These are phyloP conservation scores for Paramecium bursaria DNA, from an alignment of 73 alveolate species.

Conservation along the genomic window DNA sequence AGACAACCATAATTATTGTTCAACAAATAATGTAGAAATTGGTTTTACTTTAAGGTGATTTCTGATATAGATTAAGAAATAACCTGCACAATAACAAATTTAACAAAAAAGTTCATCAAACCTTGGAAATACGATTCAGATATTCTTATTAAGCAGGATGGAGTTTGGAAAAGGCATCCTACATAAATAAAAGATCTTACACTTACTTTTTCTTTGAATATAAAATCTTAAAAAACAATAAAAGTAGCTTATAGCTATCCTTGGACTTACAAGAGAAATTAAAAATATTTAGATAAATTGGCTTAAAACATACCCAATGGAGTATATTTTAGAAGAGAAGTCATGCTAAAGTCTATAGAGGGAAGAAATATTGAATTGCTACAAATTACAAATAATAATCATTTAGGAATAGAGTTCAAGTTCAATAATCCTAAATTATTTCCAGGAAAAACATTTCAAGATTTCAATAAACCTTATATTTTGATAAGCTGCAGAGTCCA, in stretches of 20 bases:
- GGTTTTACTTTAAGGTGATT: constrained; percentile 29
- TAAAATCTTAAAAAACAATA: background rate
- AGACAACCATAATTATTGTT: constrained; percentile 16
- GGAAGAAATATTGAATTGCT: constrained; percentile 81
- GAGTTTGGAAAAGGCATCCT: constrained; percentile 20
- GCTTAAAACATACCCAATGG: background rate
- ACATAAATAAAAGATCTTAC: constrained; percentile 13
- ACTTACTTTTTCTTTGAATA: constrained; percentile 5
- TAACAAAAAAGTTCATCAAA: constrained; percentile 5
- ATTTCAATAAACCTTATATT: constrained; percentile 60
- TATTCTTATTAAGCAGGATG: background rate
- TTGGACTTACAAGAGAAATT: constrained; percentile 32
- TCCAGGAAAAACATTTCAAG: constrained; percentile 50
- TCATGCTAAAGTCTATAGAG: constrained; percentile 76
- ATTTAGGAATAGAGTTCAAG: constrained; percentile 57
- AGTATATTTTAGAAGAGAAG: constrained; percentile 78
- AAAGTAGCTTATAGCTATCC: constrained; percentile 18
- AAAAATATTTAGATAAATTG: constrained; percentile 2
- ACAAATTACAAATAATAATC: constrained; percentile 78
- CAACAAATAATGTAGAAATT: constrained; percentile 9
- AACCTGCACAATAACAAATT: background rate
- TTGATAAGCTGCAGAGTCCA: constrained; percentile 71
- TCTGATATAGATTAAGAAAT: background rate
- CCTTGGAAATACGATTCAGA: constrained; percentile 18
- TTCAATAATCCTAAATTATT: constrained; percentile 50